These are phyloP conservation scores for Pythium oligandrum DNA, from an alignment of 352 stramenopile species.

Conservation along the genomic window DNA sequence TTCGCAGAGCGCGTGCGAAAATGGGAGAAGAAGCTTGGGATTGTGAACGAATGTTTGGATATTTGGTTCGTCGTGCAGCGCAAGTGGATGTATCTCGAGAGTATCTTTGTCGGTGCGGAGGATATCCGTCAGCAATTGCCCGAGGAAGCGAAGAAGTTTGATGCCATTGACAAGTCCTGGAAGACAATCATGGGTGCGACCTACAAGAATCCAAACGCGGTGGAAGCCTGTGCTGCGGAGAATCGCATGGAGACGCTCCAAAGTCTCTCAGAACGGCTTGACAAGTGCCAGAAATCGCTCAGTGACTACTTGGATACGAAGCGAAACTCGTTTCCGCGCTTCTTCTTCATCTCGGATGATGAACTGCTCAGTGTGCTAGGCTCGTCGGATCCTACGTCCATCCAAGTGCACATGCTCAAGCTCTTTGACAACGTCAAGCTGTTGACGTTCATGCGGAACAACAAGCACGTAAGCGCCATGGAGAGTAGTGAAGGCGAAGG, in stretches of 20 bases:
- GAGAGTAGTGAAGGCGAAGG: conserved; percentile 88
- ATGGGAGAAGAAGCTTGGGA: conserved; percentile 89
- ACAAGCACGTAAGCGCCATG: conserved; percentile 89
- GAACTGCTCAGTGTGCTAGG: conserved; percentile 90
- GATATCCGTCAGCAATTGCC: conserved; percentile 92
- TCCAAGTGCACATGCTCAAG: conserved; percentile 94
- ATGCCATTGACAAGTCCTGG: conserved; percentile 91
- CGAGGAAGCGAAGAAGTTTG: conserved; percentile 93
- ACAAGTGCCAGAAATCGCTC: conserved; percentile 89
- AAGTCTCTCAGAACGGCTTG: conserved; percentile 82
- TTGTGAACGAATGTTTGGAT: conserved; percentile 90
- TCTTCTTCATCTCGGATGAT: conserved; percentile 95
- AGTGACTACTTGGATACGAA: conserved; percentile 91
- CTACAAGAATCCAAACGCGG: conserved; percentile 89
- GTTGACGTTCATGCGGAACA: conserved; percentile 85
- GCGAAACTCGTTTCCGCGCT: conserved; percentile 89
- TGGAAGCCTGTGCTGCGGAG: conserved; percentile 87
- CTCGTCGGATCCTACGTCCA: conserved; percentile 88
- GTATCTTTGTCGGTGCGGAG: conserved; percentile 91
- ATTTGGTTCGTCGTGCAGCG: conserved; percentile 93
- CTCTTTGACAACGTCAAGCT: conserved; percentile 95
- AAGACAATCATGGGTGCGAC: conserved; percentile 91
- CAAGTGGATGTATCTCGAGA: conserved; percentile 96
- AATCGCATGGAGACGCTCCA: conserved; percentile 87
- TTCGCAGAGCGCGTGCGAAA: conserved; percentile 88